Evolutionary conservation across 371 early-diverging fungal species (phyloP).

Genomic region (Mucor velutinosus): DNA sequence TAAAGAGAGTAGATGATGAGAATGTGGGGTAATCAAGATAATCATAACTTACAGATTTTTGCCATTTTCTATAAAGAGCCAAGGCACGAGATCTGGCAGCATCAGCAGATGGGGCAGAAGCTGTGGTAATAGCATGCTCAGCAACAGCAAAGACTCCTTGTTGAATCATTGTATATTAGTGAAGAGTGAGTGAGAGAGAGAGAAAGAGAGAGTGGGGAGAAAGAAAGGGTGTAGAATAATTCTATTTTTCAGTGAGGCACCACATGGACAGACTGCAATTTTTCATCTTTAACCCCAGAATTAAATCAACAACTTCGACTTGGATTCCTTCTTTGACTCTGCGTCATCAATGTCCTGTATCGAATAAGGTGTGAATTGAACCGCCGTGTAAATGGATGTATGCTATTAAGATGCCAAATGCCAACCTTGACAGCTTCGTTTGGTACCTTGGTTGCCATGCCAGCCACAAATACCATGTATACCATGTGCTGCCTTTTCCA

Average conservation of each 20-base stretch:
- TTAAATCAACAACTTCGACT: conserved; percentile 3
- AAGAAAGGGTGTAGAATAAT: neutral
- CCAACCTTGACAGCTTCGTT: neutral
- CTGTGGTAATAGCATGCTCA: conserved; percentile 57
- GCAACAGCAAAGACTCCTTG: conserved; percentile 44
- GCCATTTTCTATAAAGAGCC: conserved; percentile 67
- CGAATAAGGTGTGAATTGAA: neutral
- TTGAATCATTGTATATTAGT: conserved; percentile 20
- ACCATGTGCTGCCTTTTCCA: neutral
- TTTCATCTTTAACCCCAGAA: conserved; percentile 17
- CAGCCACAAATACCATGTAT: neutral
- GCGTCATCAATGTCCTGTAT: conserved; percentile 9
- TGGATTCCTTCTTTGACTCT: neutral
- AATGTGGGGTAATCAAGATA: neutral
- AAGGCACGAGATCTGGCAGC: conserved; percentile 64
- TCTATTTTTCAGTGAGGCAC: neutral
- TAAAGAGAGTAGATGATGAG: conserved; percentile 18
- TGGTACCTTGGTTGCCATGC: neutral
- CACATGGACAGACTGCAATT: neutral
- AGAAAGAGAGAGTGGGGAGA: conserved; percentile 11
- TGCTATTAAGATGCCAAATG: neutral
- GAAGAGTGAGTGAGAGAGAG: conserved; percentile 10
- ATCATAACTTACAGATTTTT: conserved; percentile 59
- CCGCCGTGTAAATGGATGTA: conserved; percentile 1
- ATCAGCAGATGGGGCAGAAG: conserved; percentile 56